Base-by-base conservation (phyloP, 2,329 filamentous ascomycete genomes). In the Microdochium trichocladiopsis region DNA sequence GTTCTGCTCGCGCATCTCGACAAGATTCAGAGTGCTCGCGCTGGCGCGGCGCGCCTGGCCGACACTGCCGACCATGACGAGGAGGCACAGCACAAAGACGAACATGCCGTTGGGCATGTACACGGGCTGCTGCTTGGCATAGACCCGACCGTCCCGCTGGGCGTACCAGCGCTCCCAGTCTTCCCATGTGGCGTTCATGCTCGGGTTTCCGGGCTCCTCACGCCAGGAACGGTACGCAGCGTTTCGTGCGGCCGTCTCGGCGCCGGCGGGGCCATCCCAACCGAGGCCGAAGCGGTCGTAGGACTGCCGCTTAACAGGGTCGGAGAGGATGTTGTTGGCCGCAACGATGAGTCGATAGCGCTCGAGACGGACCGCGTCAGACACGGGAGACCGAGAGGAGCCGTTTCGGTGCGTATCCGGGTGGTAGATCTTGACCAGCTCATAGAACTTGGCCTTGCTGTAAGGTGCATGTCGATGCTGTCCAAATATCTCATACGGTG, bases 401-500 rank as follows among this genome's bases (percentile, higher is more conserved):
- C 74, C 66, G 55, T 73, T 68, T 54, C 72, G 67, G 55, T 72
- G 74, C 54, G 80, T 82, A 68, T 99, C 94, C 0, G 94, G 94
- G 65, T 99, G 94, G 72, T 99, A 99, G 48, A 95, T 76, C 73
- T 97, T 99, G 53, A 95, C 94, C 50, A 99, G 82, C 63, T 93
- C 81, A 69, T 95, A 94, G 77, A 91, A 99, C 54, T 83, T 83
- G 45, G 78, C 72, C 70, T 99, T 97, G 56, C 82, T 86, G 69
- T 99, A 97, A 2, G 83, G 79, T 14, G 82, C 83, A 53, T 74
- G 73, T 59, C 73, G 80, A 28, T 70, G 68, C 51, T 68, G 61
- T 55, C 80, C 76, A 62, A 97, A 85, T 64, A 99, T 89, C 63
- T 97, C 89, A 72, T 99, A 97, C 1, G 94, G 94, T 0, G 92